Conservation (phyloP, 2,329 filamentous ascomycete genomes). For the Cladosporium cucumerinum region DNA sequence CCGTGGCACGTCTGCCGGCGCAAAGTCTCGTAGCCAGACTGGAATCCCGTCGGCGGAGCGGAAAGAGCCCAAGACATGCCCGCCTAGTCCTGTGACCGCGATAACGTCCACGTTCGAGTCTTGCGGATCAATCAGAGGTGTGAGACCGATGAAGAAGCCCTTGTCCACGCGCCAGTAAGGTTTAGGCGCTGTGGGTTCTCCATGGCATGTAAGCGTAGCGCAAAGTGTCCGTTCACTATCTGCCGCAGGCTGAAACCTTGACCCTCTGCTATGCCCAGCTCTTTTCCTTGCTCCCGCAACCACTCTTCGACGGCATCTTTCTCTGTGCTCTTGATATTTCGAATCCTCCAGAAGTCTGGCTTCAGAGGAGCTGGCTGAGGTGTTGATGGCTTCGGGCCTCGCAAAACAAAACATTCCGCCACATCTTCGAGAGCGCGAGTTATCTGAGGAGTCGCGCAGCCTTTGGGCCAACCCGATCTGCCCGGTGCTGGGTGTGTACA, state of each 20-base stretch:
- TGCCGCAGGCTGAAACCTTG: constrained; percentile 6
- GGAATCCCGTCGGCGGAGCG: background rate
- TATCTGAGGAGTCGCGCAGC: too few relatives aligned
- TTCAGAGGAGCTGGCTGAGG: too few relatives aligned
- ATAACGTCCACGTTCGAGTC: constrained; percentile 13
- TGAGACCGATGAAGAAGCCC: constrained; percentile 1
- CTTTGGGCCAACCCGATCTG: too few relatives aligned
- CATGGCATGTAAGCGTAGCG: background rate
- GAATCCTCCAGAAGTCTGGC: background rate
- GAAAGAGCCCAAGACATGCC: constrained; percentile 14
- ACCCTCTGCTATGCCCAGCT: background rate
- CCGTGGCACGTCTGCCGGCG: background rate
- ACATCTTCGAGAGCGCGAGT: too few relatives aligned
- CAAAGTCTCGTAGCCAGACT: constrained; percentile 11
- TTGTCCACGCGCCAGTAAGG: background rate
- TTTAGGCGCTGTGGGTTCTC: background rate
- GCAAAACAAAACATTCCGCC: too few relatives aligned
- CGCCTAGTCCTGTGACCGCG: constrained; percentile 15
- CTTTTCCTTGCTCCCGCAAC: background rate
- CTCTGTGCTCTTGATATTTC: background rate
- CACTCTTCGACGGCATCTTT: background rate
- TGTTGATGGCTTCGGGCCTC: too few relatives aligned
- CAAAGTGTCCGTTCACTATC: constrained; percentile 12
- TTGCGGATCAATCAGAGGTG: constrained; percentile 9
- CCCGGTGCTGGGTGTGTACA: too few relatives aligned